Evolutionary conservation across 495 filamentous ascomycete genomes (phyloP).

Genomic region (Penicillium tannophilum): DNA sequence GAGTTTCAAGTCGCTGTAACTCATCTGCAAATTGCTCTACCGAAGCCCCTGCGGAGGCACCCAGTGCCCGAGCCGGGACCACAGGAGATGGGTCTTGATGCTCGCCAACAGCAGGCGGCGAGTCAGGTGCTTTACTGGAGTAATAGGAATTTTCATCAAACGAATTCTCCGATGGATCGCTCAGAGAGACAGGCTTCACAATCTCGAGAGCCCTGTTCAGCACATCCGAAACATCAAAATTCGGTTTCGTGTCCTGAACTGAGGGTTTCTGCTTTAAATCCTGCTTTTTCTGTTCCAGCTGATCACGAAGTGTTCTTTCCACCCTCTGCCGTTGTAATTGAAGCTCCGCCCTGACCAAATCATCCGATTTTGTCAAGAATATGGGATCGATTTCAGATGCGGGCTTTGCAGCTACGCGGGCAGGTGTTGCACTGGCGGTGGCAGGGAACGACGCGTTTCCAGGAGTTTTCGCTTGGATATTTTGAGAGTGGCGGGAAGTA

Average conservation of each 20-base stretch:
- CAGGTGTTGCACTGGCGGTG: conserved; percentile 29
- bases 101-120: conserved; percentile 37
- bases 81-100: conserved; percentile 35
- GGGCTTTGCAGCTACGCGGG: conserved; percentile 42
- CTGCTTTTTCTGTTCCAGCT: conserved; percentile 66
- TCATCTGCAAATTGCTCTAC: conserved; percentile 45
- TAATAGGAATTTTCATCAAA: conserved; percentile 96
- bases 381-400: conserved; percentile 70
- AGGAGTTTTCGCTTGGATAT: conserved; percentile 33
- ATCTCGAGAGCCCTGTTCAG: conserved; percentile 70
- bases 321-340: conserved; percentile 77
- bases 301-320: conserved; percentile 74
- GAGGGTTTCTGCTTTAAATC: conserved; percentile 56
- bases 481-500: conserved; percentile 28
- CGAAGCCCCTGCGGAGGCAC: conserved; percentile 13
- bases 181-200: conserved; percentile 64
- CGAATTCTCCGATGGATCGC: conserved; percentile 60
- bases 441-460: conserved; percentile 29
- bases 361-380: conserved; percentile 80
- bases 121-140: conserved; percentile 72
- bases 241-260: conserved; percentile 61
- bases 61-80: conserved; percentile 15
- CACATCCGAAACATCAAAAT: conserved; percentile 75
- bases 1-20: conserved; percentile 52
- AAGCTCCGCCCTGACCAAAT: conserved; percentile 78